These are phyloP conservation scores for Mycosarcoma mackinlayi DNA, from an alignment of 1,284 basidiomycete species.

Conservation along the genomic window DNA sequence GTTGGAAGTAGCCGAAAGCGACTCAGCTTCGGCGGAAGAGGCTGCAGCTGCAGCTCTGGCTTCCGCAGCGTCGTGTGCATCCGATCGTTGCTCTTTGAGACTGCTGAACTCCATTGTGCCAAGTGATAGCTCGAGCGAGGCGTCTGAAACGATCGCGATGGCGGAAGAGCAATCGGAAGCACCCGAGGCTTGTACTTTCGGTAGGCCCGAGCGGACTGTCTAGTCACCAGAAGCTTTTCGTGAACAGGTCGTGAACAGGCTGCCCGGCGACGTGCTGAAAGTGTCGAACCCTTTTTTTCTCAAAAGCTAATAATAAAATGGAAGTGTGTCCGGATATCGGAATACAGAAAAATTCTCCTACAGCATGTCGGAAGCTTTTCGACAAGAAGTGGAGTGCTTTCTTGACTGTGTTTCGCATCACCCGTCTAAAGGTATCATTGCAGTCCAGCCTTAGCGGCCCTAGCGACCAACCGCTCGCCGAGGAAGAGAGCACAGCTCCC, in stretches of 20 bases:
- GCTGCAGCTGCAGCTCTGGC: slow-evolving; percentile 38
- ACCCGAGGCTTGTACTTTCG: slow-evolving; percentile 6
- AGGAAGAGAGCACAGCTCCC: no score
- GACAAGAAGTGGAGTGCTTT: slow-evolving; percentile 29
- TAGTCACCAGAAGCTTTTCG: no score
- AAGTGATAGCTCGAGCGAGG: no score
- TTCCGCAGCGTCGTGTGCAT: slow-evolving; percentile 29
- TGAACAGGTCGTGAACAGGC: no score
- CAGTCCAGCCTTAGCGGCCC: no score
- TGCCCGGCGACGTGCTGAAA: no score
- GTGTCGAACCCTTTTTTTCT: slow-evolving; percentile 24
- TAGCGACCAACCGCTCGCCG: no score
- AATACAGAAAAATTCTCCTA: slow-evolving; percentile 15
- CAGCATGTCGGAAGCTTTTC: not conserved
- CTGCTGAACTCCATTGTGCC: slow-evolving; percentile 42
- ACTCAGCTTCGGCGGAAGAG: slow-evolving; percentile 15
- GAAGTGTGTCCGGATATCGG: no score
- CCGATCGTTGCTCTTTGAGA: slow-evolving; percentile 29
- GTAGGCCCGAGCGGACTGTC: slow-evolving; percentile 31
- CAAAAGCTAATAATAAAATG: not conserved
- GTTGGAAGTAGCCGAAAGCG: slow-evolving; percentile 9
- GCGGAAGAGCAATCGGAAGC: slow-evolving; percentile 10
- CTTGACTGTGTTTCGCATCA: not conserved
- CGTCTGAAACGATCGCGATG: no score
- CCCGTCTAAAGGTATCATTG: no score